Conservation (phyloP, 495 filamentous ascomycete species). For the Trichoderma parareesei region DNA sequence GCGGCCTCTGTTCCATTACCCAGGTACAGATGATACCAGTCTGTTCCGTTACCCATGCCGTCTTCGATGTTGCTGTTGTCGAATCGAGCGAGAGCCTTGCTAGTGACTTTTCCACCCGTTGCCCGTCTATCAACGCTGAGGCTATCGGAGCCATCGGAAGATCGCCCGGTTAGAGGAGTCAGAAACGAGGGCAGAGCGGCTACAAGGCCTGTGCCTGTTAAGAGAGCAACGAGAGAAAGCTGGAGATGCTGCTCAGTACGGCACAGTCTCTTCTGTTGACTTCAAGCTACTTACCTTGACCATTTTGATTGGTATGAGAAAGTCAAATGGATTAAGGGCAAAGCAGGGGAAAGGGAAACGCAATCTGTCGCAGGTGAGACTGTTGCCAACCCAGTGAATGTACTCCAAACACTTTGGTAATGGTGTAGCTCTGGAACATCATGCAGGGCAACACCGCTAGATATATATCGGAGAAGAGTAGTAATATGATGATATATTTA, state of each 20-base stretch:
- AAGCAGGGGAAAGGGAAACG: background rate
- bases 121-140: background rate
- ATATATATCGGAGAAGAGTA: background rate
- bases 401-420: background rate
- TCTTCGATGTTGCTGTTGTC: background rate
- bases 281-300: background rate
- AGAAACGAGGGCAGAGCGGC: background rate
- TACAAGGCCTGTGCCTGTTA: background rate
- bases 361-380: background rate
- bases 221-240: background rate
- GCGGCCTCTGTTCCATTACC: background rate
- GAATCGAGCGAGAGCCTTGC: background rate
- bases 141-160: background rate
- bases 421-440: background rate
- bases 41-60: background rate
- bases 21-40: background rate
- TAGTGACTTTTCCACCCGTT: background rate
- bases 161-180: background rate
- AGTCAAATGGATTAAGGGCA: background rate
- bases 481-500: constrained; percentile 1
- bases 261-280: background rate
- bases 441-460: background rate
- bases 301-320: background rate
- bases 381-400: no score
- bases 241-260: background rate